Conservation (phyloP, 2,329 filamentous ascomycete species). For the Fusarium albosuccineum region DNA sequence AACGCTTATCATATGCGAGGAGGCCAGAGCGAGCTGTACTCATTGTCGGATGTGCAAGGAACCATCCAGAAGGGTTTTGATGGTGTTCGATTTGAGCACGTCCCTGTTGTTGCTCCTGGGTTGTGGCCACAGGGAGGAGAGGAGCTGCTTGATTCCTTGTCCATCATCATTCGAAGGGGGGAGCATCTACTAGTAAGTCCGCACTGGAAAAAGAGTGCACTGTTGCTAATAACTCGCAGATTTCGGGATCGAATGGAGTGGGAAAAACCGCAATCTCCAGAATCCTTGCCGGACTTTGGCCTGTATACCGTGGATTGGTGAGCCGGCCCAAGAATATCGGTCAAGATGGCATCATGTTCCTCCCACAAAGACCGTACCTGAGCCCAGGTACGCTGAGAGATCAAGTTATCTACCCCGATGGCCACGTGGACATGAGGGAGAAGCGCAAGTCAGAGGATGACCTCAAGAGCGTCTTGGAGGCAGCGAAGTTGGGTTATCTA, state of each 20-base stretch:
- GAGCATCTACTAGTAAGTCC: slow-evolving; percentile 82
- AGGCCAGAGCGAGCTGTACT: slow-evolving; percentile 84
- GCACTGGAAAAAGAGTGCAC: not conserved
- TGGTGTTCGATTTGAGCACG: slow-evolving; percentile 91
- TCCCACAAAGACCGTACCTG: slow-evolving; percentile 93
- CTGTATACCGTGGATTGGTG: slow-evolving; percentile 92
- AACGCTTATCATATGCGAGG: slow-evolving; percentile 81
- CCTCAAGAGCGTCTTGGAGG: slow-evolving; percentile 82
- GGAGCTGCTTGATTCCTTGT: slow-evolving; percentile 88
- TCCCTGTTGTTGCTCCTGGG: slow-evolving; percentile 90
- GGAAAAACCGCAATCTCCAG: slow-evolving; percentile 92
- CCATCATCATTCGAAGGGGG: slow-evolving; percentile 88
- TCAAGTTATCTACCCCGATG: slow-evolving; percentile 98
- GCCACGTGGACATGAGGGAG: slow-evolving; percentile 91
- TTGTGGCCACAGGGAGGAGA: slow-evolving; percentile 93
- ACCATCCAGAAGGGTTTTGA: slow-evolving; percentile 96
- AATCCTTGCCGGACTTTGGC: slow-evolving; percentile 93
- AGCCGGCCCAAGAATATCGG: slow-evolving; percentile 85
- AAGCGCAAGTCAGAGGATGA: slow-evolving; percentile 83
- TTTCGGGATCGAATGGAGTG: slow-evolving; percentile 94
- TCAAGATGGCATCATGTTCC: slow-evolving; percentile 96
- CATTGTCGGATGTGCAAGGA: slow-evolving; percentile 90
- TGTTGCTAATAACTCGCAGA: slow-evolving; percentile 57
- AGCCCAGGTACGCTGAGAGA: slow-evolving; percentile 93
- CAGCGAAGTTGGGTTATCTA: slow-evolving; percentile 88